Conservation (phyloP, 2,329 filamentous ascomycete species). For the Calonectria crousiana region DNA sequence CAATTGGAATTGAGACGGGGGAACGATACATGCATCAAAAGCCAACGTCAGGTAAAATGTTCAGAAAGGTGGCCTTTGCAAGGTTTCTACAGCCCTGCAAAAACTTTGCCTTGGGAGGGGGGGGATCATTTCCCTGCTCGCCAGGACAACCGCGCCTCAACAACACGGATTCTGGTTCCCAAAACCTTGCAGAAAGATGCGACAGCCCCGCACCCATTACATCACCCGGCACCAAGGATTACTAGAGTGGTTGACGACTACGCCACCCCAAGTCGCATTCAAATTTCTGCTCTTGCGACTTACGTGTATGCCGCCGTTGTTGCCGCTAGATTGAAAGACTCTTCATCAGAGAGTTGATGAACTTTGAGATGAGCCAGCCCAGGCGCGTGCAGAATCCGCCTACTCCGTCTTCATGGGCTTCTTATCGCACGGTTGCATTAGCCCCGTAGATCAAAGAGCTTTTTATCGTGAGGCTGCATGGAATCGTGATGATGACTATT, state of each 20-base stretch:
- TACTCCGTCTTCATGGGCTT: not conserved
- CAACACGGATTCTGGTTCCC: not conserved
- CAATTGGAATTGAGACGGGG: not conserved
- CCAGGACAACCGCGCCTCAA: not conserved
- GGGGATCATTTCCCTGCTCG: not conserved
- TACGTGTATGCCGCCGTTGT: not conserved
- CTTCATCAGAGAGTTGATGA: not conserved
- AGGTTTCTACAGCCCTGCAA: not conserved
- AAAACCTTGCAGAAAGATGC: not conserved
- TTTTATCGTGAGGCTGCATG: not conserved
- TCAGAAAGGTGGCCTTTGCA: not conserved
- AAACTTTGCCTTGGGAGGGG: not conserved
- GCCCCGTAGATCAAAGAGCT: not conserved
- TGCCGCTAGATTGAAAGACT: not conserved
- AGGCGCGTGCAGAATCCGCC: not conserved
- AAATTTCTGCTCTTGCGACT: not conserved
- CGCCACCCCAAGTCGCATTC: not conserved
- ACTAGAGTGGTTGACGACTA: not conserved
- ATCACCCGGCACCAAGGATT: not conserved
- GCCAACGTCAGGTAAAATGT: not conserved
- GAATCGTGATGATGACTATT: not conserved
- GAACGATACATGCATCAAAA: not conserved
- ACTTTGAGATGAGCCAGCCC: too few species aligned
- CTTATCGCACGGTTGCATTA: not conserved
- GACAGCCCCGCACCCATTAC: not conserved